Percentiles rank a stretch among this genome's conserved stretches.
phyloP scores from a whole-genome alignment of 768 basidiomycete genomes.

The Suillus luteus region DNA sequence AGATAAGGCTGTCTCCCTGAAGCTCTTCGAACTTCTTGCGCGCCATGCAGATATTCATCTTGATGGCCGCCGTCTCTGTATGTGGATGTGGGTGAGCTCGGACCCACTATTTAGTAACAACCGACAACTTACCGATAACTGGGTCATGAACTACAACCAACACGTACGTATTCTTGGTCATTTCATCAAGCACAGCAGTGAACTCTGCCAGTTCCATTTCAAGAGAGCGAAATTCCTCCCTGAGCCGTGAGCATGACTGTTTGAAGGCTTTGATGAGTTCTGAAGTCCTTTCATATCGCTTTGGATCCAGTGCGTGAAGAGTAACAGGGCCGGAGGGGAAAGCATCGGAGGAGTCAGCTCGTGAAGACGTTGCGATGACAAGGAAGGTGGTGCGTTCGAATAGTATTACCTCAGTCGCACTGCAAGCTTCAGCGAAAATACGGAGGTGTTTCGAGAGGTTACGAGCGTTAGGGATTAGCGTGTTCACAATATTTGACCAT shows the following conservation, averaged over 20 bases:
- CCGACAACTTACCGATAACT: slow-evolving; percentile 67
- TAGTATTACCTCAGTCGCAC: slow-evolving; percentile 90
- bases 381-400: slow-evolving; percentile 98
- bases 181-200: slow-evolving; percentile 87
- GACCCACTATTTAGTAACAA: slow-evolving; percentile 6
- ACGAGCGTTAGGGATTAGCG: slow-evolving; percentile 92
- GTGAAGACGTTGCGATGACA: slow-evolving; percentile 85
- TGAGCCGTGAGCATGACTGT: slow-evolving; percentile 81
- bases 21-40: slow-evolving; percentile 88
- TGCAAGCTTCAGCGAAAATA: slow-evolving; percentile 84
- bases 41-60: slow-evolving; percentile 85
- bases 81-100: not conserved
- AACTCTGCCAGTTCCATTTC: slow-evolving; percentile 87
- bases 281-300: slow-evolving; percentile 83
- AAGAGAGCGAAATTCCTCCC: slow-evolving; percentile 82
- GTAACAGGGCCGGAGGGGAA: slow-evolving; percentile 36
- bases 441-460: slow-evolving; percentile 85
- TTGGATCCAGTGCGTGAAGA: slow-evolving; percentile 56
- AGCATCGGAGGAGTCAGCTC: slow-evolving; percentile 32
- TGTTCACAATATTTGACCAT: slow-evolving; percentile 97
- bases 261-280: slow-evolving; percentile 97
- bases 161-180: slow-evolving; percentile 93
- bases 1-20: slow-evolving; percentile 64
- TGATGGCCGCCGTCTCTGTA: slow-evolving; percentile 84
- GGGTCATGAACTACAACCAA: slow-evolving; percentile 89